Conservation (phyloP, 2,329 filamentous ascomycete genomes). For the Tolypocladium paradoxum region DNA sequence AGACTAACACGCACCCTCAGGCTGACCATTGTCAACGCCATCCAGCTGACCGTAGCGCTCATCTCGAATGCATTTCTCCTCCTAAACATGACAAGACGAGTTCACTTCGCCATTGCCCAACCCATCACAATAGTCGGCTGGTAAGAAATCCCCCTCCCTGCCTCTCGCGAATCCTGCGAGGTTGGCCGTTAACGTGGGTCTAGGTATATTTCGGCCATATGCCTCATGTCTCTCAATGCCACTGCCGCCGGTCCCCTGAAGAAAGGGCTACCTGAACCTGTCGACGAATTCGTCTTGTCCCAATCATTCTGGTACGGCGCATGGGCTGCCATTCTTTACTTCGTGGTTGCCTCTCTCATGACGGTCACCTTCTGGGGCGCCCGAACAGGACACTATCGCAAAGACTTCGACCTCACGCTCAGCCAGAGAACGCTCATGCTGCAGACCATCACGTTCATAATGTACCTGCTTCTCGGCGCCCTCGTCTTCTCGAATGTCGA, state of each 20-base stretch:
- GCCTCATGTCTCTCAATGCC: constrained; percentile 55
- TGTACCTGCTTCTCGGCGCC: constrained; percentile 71
- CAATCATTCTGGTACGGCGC: constrained; percentile 84
- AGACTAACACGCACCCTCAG: constrained; percentile 21
- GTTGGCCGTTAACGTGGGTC: neutral
- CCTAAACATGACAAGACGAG: constrained; percentile 72
- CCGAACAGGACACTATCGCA: constrained; percentile 55
- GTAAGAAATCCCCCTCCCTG: constrained; percentile 28
- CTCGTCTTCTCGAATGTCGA: constrained; percentile 65
- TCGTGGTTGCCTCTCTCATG: constrained; percentile 66
- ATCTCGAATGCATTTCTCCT: constrained; percentile 72
- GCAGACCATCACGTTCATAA: constrained; percentile 76
- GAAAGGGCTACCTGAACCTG: constrained; percentile 18
- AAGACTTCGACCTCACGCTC: constrained; percentile 67
- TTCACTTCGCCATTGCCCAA: constrained; percentile 73
- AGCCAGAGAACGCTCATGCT: constrained; percentile 82
- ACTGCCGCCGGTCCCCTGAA: constrained; percentile 51
- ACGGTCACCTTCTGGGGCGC: constrained; percentile 73
- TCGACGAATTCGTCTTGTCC: constrained; percentile 51
- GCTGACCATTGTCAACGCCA: constrained; percentile 65
- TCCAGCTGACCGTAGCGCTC: constrained; percentile 66
- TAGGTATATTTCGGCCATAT: constrained; percentile 48
- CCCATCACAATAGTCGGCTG: constrained; percentile 77
- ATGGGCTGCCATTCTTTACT: constrained; percentile 69
- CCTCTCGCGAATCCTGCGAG: neutral